phyloP scores from a whole-genome alignment of 306 rosid genomes.

The Cucurbita ficifolia region DNA sequence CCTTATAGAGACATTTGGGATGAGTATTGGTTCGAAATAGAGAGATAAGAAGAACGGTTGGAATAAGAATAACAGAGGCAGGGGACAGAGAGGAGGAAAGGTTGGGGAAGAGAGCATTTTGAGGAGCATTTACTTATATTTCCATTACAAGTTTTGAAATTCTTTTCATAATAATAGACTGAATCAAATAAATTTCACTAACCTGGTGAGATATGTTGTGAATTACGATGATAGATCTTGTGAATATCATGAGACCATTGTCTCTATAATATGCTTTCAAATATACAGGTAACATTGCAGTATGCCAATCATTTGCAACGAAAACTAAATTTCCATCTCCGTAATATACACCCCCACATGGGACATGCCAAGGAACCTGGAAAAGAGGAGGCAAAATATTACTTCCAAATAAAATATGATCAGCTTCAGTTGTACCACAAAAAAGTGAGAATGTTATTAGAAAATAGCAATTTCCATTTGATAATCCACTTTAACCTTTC shows the following conservation, averaged over 20 bases:
- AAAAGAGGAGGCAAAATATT: background rate
- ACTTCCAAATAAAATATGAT: background rate
- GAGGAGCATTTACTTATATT: background rate
- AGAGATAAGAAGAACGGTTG: too few relatives aligned
- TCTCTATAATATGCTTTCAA: constrained; percentile 82
- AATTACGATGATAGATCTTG: constrained; percentile 83
- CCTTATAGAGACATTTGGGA: too few relatives aligned
- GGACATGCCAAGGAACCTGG: constrained; percentile 91
- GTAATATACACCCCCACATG: constrained; percentile 87
- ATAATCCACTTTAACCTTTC: too few relatives aligned
- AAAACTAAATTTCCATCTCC: constrained; percentile 96
- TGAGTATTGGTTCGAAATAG: too few relatives aligned
- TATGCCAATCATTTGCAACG: constrained; percentile 97
- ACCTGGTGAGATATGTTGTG: constrained; percentile 99
- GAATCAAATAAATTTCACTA: background rate
- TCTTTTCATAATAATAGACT: background rate
- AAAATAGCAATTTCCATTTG: background rate
- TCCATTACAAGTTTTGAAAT: background rate
- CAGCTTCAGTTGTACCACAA: background rate
- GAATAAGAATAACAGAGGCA: background rate
- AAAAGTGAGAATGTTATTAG: background rate
- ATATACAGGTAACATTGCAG: too few relatives aligned
- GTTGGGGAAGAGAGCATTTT: background rate
- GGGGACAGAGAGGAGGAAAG: background rate
- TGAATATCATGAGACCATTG: constrained; percentile 55